These are phyloP conservation scores for Boletus reticuloceps DNA, from an alignment of 768 basidiomycete genomes.

Conservation along the genomic window DNA sequence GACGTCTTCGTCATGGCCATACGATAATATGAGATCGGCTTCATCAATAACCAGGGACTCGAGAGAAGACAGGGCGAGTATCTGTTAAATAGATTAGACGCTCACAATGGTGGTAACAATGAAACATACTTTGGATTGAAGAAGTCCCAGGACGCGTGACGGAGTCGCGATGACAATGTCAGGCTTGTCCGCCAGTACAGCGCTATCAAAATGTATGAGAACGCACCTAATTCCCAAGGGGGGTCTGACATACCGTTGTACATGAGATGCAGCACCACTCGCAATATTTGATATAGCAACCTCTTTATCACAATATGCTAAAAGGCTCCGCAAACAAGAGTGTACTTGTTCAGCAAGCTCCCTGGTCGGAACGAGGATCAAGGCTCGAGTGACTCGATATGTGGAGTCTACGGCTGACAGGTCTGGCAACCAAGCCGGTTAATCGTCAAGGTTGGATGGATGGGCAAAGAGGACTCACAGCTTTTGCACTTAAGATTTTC, in stretches of 20 bases:
- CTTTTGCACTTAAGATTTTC: slow-evolving; percentile 79
- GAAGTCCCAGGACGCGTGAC: slow-evolving; percentile 60
- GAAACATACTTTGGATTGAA: slow-evolving; percentile 62
- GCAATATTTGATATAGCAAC: slow-evolving; percentile 75
- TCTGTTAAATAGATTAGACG: slow-evolving; percentile 36
- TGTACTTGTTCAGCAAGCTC: slow-evolving; percentile 93
- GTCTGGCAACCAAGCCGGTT: slow-evolving; percentile 21
- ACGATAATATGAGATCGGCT: slow-evolving; percentile 94
- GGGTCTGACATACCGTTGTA: slow-evolving; percentile 57
- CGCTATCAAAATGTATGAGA: slow-evolving; percentile 31
- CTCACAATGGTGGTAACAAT: neutral
- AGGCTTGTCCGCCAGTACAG: slow-evolving; percentile 64
- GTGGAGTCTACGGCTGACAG: slow-evolving; percentile 38
- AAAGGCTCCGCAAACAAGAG: slow-evolving; percentile 58
- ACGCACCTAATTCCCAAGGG: neutral
- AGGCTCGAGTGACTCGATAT: slow-evolving; percentile 62
- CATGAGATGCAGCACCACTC: slow-evolving; percentile 62
- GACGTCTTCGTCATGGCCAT: slow-evolving; percentile 92
- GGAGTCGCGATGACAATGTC: slow-evolving; percentile 82
- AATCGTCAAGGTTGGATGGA: neutral
- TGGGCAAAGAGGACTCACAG: slow-evolving; percentile 45
- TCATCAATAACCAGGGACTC: slow-evolving; percentile 95
- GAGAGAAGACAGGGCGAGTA: slow-evolving; percentile 61
- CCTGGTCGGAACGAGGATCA: slow-evolving; percentile 86
- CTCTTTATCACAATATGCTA: slow-evolving; percentile 78